Evolutionary conservation across 164 flowering plant species (phyloP), one percentile per base, ranked within the genome.

Genomic region (Dillenia turbinata): DNA sequence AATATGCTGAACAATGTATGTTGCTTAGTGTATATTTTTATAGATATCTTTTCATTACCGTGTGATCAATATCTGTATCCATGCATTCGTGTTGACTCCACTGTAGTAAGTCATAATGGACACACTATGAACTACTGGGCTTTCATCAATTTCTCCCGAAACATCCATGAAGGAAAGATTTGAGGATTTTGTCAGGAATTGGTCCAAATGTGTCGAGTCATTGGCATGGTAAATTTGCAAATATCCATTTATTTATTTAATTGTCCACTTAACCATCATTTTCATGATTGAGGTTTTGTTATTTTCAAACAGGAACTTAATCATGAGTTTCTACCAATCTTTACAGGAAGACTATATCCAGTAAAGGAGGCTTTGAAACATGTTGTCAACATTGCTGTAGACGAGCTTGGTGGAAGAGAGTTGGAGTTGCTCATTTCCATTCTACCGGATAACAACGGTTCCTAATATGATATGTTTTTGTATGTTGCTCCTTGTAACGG

Each of bases 1-100:
- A 86, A 86, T 66, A 86, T 84, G 92, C 77, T 75, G 77, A 84
- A 84, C 67, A 86, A 86, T 85, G 89, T 84, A 65, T n/a, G 3
- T 11, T 26, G 40, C 33, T 57, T 13, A 5, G 13, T 24, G 47
- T 44, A 9, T 44, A 40, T 8, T 43, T 2, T 7, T 33, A 5
- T 10, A 48, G 57, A 11, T 24, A 51, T 16, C 54, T 56, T 55
- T 24, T 5, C 22, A 24, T 2, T 56, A 4, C 12, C 19, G n/a
- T 54, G 22, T 5, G 2, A 44, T 7, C 17, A 12, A 4, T n/a
- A 1, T 2, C 17, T 15, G 54, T 5, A 17, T 51, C 54, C 54
- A 51, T 51, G 17, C 54, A 51, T 17, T 51, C 9, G 22, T 12
- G 17, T 15, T 51, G 17, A 1, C 22, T n/a, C 11, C 57, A 8